Conservation (phyloP, 805 yeast genomes). For the Lachancea quebecensis region DNA sequence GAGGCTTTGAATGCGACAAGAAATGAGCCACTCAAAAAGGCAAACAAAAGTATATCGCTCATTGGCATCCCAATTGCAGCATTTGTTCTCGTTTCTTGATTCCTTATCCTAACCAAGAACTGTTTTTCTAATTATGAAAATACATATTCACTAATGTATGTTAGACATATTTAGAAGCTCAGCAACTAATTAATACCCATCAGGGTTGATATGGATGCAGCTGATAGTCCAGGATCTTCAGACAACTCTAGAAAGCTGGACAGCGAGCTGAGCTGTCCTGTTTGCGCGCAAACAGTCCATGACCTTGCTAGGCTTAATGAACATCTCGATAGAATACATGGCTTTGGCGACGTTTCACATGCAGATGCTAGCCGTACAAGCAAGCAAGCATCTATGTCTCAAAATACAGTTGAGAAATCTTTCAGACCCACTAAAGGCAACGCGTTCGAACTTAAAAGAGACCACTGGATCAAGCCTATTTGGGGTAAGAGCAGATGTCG, state of each 20-base stretch:
- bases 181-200: background rate
- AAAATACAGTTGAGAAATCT: constrained; percentile 42
- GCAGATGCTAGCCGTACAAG: constrained; percentile 17
- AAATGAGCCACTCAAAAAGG: constrained; percentile 2
- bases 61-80: background rate
- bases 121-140: background rate
- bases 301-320: constrained; percentile 49
- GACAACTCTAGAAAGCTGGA: background rate
- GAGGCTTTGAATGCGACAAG: constrained; percentile 15
- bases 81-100: background rate
- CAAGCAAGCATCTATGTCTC: constrained; percentile 23
- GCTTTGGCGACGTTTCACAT: constrained; percentile 22
- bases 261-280: constrained; percentile 46
- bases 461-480: constrained; percentile 34
- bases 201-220: constrained; percentile 4
- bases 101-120: no score
- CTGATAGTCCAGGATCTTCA: background rate
- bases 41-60: constrained; percentile 1
- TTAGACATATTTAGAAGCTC: background rate
- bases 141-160: background rate
- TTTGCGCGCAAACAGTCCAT: constrained; percentile 56
- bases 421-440: constrained; percentile 8
- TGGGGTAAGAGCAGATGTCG: constrained; percentile 23
- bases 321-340: constrained; percentile 68
- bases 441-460: constrained; percentile 39